These are phyloP conservation scores for Pythium scleroteichum DNA, from an alignment of 352 stramenopile species.

Conservation along the genomic window DNA sequence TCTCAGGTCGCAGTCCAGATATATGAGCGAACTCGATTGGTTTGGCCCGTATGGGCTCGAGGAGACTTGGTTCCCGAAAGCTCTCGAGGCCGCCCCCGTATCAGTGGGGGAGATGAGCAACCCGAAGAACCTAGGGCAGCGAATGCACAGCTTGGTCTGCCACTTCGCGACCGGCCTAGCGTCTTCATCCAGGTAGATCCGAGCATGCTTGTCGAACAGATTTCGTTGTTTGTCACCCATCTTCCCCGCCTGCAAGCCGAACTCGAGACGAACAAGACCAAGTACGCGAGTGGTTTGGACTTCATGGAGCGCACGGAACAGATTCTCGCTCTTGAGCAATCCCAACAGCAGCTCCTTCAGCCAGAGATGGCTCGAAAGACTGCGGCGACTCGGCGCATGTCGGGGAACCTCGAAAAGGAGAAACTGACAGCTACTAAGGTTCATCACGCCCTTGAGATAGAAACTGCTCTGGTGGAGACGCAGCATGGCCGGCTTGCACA, in stretches of 20 bases:
- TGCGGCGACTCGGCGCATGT: constrained; percentile 52
- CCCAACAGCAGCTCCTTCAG: constrained; percentile 47
- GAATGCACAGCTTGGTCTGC: background rate
- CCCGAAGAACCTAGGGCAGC: background rate
- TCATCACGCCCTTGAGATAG: constrained; percentile 45
- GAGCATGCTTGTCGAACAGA: constrained; percentile 59
- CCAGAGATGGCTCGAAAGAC: constrained; percentile 54
- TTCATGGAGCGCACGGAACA: constrained; percentile 60
- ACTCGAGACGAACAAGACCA: constrained; percentile 34
- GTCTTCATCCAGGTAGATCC: constrained; percentile 35
- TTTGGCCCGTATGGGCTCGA: constrained; percentile 1
- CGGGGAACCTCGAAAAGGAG: constrained; percentile 59
- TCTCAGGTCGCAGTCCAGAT: constrained; percentile 43
- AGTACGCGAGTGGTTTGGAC: constrained; percentile 38
- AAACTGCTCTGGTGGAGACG: constrained; percentile 33
- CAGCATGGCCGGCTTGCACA: constrained; percentile 42
- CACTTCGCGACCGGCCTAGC: constrained; percentile 11
- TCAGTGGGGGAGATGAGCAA: background rate
- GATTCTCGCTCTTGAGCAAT: constrained; percentile 48
- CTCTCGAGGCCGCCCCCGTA: background rate
- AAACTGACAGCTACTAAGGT: constrained; percentile 54
- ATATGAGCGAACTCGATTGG: constrained; percentile 32
- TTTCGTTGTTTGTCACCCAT: constrained; percentile 42
- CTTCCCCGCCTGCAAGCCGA: constrained; percentile 32
- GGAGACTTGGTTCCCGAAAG: constrained; percentile 2